Percentiles rank a stretch among this genome's conserved stretches.
These are phyloP conservation scores for Metschnikowia santaceciliae DNA, from an alignment of 805 yeast genomes.

Conservation along the genomic window DNA sequence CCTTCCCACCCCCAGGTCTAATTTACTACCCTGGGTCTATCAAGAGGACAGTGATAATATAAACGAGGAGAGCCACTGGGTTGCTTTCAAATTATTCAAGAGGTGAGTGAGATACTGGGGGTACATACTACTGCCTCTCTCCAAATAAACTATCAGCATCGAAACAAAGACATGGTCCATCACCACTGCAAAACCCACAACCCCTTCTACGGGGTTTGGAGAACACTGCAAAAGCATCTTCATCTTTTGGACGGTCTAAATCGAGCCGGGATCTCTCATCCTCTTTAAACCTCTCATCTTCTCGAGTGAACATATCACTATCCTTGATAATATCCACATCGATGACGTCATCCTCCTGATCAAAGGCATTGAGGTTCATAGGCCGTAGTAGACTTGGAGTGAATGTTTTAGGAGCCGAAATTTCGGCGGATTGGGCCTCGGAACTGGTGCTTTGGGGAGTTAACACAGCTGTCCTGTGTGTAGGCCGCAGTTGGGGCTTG, in stretches of 20 bases:
- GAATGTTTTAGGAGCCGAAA: conserved; percentile 1
- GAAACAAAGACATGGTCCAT: conserved; percentile 40
- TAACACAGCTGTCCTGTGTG: too few species aligned
- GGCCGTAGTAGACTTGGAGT: conserved; percentile 19
- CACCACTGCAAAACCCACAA: conserved; percentile 38
- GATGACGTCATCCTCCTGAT: conserved; percentile 14
- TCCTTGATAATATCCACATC: conserved; percentile 17
- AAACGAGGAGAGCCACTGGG: too few species aligned
- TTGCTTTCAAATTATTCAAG: too few species aligned
- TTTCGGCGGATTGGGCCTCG: not conserved
- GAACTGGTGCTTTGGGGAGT: not conserved
- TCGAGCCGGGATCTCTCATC: not conserved
- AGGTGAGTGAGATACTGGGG: too few species aligned
- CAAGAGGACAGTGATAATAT: too few species aligned
- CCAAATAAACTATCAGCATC: conserved; percentile 30
- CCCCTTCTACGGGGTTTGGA: conserved; percentile 10
- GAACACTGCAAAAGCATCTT: not conserved
- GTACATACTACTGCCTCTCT: not conserved
- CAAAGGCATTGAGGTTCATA: conserved; percentile 15
- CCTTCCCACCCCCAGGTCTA: too few species aligned
- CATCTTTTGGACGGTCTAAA: conserved; percentile 1
- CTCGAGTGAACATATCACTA: conserved; percentile 12
- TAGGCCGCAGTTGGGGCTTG: not conserved
- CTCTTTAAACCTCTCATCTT: not conserved
- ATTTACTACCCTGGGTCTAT: too few species aligned